Evolutionary conservation across 2,329 filamentous ascomycete genomes (phyloP), one percentile per base, ranked within the genome.

Genomic region (Cladosporium sp.): DNA sequence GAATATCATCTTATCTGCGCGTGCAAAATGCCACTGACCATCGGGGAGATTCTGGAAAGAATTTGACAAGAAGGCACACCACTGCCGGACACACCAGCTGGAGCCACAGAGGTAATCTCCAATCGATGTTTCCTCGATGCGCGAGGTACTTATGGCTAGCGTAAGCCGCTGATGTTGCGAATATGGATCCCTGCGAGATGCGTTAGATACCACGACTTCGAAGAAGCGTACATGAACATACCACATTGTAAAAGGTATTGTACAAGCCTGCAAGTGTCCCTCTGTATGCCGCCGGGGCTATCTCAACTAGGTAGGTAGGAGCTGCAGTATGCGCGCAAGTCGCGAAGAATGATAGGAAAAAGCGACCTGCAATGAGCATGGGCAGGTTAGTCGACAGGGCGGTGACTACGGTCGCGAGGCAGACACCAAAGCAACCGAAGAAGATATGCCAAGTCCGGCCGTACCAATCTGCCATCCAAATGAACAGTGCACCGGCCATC

Each of bases 391-490:
- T 64, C 14, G 67, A 65, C 19, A 65, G 66, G 6, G 66, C 51
- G 3, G 66, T 68, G 8, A 69, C 55, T 17, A 67, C 61, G 9
- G 67, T 64, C 11, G 66, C 67, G 2, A 69, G 49, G 34, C 64
- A 60, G 20, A 67, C 65, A 3, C 54, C 54, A 19, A 57, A 22
- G 12, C 73, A 70, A 1, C 74, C 79, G 39, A 78, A 71, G 59
- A 74, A 76, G 25, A 81, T 75, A 17, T 75, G 74, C 59, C 71
- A 69, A 3, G 71, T 74, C 19, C 78, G 72, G 1, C 79, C 79
- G 8, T 74, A 70, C 71, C 73, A 77, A 59, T 81, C 79, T 38
- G 76, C 70, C 45, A 76, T 66, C 72, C 76, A 78, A 22, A 73
- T 70, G 60, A 79, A 77, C 1, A 78, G 65, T 1, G 76, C 74